Percentiles rank a stretch among this genome's conserved stretches.
phyloP scores from a whole-genome alignment of 108 stramenopile genomes.

The Nitzschia putrida region DNA sequence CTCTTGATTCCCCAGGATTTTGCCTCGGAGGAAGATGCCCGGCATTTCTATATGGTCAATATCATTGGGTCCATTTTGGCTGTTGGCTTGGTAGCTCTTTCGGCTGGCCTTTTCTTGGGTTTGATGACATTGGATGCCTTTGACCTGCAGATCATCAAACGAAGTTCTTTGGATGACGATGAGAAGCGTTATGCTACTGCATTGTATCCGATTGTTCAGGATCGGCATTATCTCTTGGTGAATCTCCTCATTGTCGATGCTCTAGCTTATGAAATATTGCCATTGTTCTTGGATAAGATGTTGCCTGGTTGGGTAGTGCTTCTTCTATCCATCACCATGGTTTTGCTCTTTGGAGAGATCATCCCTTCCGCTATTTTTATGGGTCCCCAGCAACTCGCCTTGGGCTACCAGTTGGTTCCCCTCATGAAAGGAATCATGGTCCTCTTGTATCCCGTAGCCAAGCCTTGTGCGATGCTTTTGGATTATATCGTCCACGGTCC shows the following conservation, averaged over 20 bases:
- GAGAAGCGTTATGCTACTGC: constrained; percentile 43
- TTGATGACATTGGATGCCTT: constrained; percentile 77
- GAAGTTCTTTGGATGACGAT: constrained; percentile 45
- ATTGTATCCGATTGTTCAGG: constrained; percentile 50
- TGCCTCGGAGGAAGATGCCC: constrained; percentile 1
- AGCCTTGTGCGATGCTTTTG: constrained; percentile 73
- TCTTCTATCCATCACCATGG: constrained; percentile 76
- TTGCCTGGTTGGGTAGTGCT: constrained; percentile 81
- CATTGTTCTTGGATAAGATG: constrained; percentile 85
- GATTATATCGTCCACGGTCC: constrained; percentile 61
- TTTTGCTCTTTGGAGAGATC: constrained; percentile 86
- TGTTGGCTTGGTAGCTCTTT: constrained; percentile 63
- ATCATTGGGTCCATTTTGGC: constrained; percentile 38
- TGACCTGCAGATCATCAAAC: constrained; percentile 61
- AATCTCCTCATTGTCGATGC: constrained; percentile 90
- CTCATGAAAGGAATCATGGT: constrained; percentile 63
- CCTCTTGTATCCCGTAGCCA: constrained; percentile 77
- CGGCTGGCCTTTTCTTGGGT: constrained; percentile 81
- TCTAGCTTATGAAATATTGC: constrained; percentile 83
- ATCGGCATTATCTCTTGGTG: constrained; percentile 85
- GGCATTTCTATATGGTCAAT: constrained; percentile 21
- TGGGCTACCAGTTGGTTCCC: constrained; percentile 67
- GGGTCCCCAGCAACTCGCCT: constrained; percentile 77
- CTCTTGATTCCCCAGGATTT: constrained; percentile 4
- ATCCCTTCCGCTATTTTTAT: constrained; percentile 76